These are phyloP conservation scores for Globisporangium solare DNA, from an alignment of 352 stramenopile genomes.

Conservation along the genomic window DNA sequence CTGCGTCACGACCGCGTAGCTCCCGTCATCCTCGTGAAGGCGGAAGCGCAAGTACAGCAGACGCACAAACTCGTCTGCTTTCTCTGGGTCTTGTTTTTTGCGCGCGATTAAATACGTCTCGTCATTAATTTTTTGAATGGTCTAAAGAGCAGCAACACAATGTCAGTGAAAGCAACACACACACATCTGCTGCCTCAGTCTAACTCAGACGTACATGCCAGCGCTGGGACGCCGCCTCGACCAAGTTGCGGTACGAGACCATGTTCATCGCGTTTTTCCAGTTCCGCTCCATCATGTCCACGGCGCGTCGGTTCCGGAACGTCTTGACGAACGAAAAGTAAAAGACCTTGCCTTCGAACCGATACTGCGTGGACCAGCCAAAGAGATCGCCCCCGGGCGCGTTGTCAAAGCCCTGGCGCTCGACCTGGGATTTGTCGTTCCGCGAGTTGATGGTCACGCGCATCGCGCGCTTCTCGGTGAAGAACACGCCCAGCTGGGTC, in stretches of 20 bases:
- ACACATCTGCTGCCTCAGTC: not conserved
- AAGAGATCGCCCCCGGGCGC: slow-evolving; percentile 31
- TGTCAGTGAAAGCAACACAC: not conserved
- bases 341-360: slow-evolving; percentile 33
- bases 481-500: slow-evolving; percentile 5
- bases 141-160: slow-evolving; percentile 15
- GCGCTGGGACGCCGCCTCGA: slow-evolving; percentile 28
- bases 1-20: slow-evolving; percentile 36
- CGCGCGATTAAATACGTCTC: slow-evolving; percentile 42
- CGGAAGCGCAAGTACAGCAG: slow-evolving; percentile 42
- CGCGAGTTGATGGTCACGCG: slow-evolving; percentile 40
- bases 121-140: slow-evolving; percentile 43
- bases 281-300: slow-evolving; percentile 29
- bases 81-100: slow-evolving; percentile 31
- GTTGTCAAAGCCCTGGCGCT: slow-evolving; percentile 30
- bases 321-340: slow-evolving; percentile 42
- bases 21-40: slow-evolving; percentile 32
- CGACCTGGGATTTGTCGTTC: slow-evolving; percentile 25
- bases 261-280: slow-evolving; percentile 38
- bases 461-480: slow-evolving; percentile 27
- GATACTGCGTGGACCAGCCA: slow-evolving; percentile 39
- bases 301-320: slow-evolving; percentile 26
- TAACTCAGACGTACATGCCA: slow-evolving; percentile 21
- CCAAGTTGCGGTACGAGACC: slow-evolving; percentile 30
- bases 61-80: slow-evolving; percentile 24